Base-by-base conservation (phyloP, 2,329 filamentous ascomycete genomes). In the Keithomyces neogunnii region DNA sequence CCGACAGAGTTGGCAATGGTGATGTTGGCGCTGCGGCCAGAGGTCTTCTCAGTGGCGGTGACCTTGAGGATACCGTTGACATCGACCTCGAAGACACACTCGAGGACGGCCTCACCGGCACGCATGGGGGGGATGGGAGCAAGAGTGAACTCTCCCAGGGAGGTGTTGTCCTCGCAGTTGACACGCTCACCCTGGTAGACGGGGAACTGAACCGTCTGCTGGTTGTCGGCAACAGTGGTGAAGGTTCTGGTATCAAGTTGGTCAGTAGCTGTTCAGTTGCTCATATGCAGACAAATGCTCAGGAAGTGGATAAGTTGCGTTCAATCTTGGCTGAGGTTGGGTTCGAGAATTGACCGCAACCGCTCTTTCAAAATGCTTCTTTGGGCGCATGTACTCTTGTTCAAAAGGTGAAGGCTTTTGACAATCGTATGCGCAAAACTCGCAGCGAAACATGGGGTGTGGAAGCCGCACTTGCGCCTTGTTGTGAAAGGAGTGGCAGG, bases 61-160 rank as follows among this genome's bases (percentile, higher is more conserved):
- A 97, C 93, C 85, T 99, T 99, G 61, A 99, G 86, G 72, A 96
- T 96, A 86, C 93, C 93, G 81, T 99, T 99, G 82, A 96, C 93
- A 63, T 99, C 93, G 68, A 99, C 93, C 79, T 99, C 93, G 76
- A 99, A 97, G 72, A 97, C 90, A 63, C 92, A 88, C 77, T 99
- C 93, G 45, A 99, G 87, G 60, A 95, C 91, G 62, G 93, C 88
- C 70, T 99, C 93, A 71, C 93, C 92, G 66, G 93, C 92, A 66
- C 85, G 86, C 89, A 96, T 74, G 78, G 91, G 73, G 80, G 92
- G 81, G 59, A 85, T 85, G 45, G 92, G 93, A 62, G 90, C 87
- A 57, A 99, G 80, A 54, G 92, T 96, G 75, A 97, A 99, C 76
- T 97, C 93, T 71, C 93, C 93, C 52, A 97, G 82, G 30, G 88